Evolutionary conservation across 1,284 basidiomycete genomes (phyloP).

Genomic region (Salmacisia buchloeana): DNA sequence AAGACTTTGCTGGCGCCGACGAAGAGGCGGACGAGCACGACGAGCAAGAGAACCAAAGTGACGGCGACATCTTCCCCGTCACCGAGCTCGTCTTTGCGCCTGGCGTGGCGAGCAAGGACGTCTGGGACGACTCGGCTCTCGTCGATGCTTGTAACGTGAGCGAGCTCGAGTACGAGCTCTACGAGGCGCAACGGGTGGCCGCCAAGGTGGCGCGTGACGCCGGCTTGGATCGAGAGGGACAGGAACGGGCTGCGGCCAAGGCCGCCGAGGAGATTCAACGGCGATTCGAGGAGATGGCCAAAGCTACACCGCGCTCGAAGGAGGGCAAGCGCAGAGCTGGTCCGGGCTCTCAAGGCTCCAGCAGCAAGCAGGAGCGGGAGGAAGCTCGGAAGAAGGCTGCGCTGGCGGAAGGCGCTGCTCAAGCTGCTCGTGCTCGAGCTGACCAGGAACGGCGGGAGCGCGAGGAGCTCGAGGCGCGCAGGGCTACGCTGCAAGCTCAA

Average conservation of each 20-base stretch:
- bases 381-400: background rate
- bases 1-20: background rate
- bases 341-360: background rate
- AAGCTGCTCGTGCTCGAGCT: background rate
- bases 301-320: background rate
- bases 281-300: background rate
- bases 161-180: slow-evolving; percentile 18
- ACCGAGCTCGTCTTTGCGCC: background rate
- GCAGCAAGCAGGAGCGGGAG: background rate
- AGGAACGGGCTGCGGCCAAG: background rate
- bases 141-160: slow-evolving; percentile 20
- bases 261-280: background rate
- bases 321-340: background rate
- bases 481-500: background rate
- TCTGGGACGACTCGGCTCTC: slow-evolving; percentile 25
- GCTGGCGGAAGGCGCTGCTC: background rate
- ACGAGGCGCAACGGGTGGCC: slow-evolving; percentile 9
- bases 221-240: background rate
- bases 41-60: background rate
- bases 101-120: slow-evolving; percentile 8
- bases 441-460: background rate
- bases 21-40: background rate
- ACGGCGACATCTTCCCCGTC: background rate
- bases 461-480: background rate
- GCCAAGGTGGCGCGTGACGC: background rate